Evolutionary conservation across 164 flowering plant species (phyloP), one percentile per base, ranked within the genome.

Genomic region (Vitis cinerea): DNA sequence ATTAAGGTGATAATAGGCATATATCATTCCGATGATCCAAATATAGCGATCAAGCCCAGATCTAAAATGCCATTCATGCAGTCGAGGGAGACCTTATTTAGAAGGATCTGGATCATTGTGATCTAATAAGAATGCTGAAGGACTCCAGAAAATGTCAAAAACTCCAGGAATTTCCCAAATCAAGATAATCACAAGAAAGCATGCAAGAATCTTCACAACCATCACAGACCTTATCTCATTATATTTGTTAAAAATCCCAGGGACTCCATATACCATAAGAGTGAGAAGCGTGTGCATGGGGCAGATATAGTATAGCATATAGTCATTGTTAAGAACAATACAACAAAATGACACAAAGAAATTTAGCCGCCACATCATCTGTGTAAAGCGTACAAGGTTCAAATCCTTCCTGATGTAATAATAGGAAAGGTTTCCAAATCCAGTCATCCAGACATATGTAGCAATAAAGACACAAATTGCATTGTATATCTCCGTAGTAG

Each of bases 281-380:
- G 98, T 94, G 83, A 88, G 92, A 67, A 94, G 93, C 11, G 99
- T 93, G 78, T 95, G 99, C 98, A 95, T 95, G 55, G 99, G 99
- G 72, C 98, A 95, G 60, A 95, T 95, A 66, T 93, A 95, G 75
- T 95, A 95, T 61, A 95, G 75, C 90, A 90, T 89, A 76, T 90
- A 95, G 75, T 91, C 93, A 70, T 95, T 95, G 79, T 88, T 90
- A 55, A 95, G 92, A 74, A 93, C 83, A 76, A 95, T 83, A 73
- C 98, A 93, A 74, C 90, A 88, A 72, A 93, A 88, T 61, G 86
- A 81, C 71, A 95, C 99, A 69, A 90, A 84, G 76, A 95, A 93
- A 72, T 95, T 95, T 14, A 95, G 90, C 71, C 98, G 90, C 99
- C 99, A 95, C 99, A 95, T 95, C 98, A 95, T 93, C 99, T 94